phyloP scores from a whole-genome alignment of 139 green algal genomes.

The Desmodesmus armatus region DNA sequence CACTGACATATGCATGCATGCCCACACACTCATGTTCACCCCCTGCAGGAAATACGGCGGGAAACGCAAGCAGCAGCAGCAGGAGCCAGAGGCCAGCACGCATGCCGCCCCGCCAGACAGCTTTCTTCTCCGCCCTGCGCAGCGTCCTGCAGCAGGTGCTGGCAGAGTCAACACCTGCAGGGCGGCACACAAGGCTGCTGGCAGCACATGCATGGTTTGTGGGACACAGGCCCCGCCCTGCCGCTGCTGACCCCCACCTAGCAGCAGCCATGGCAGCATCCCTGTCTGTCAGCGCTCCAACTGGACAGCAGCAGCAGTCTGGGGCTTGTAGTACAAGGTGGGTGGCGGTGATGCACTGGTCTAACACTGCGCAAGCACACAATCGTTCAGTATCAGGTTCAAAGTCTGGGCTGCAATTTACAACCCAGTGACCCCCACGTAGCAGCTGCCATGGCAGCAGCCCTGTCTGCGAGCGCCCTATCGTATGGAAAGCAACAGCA shows the following conservation, averaged over 20 bases:
- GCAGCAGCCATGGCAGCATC: constrained; percentile 31
- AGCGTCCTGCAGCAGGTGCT: constrained; percentile 14
- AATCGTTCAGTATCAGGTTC: no score
- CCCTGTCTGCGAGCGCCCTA: not conserved
- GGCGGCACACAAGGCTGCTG: constrained; percentile 8
- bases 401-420: no score
- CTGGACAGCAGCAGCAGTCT: not conserved
- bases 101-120: not conserved
- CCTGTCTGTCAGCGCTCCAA: not conserved
- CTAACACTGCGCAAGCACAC: not conserved
- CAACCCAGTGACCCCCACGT: no score
- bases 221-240: not conserved
- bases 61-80: constrained; percentile 8
- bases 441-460: not conserved
- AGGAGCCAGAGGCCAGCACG: not conserved
- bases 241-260: not conserved
- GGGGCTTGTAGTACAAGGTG: not conserved
- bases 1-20: no score
- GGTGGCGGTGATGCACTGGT: not conserved
- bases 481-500: no score
- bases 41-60: no score
- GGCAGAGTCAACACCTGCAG: not conserved
- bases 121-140: constrained; percentile 1
- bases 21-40: no score
- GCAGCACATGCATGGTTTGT: constrained; percentile 28